A percentile compares a stretch with the other conserved stretches of the same genome.
phyloP scores from a whole-genome alignment of 495 filamentous ascomycete genomes.

The Lepidopterella palustris region DNA sequence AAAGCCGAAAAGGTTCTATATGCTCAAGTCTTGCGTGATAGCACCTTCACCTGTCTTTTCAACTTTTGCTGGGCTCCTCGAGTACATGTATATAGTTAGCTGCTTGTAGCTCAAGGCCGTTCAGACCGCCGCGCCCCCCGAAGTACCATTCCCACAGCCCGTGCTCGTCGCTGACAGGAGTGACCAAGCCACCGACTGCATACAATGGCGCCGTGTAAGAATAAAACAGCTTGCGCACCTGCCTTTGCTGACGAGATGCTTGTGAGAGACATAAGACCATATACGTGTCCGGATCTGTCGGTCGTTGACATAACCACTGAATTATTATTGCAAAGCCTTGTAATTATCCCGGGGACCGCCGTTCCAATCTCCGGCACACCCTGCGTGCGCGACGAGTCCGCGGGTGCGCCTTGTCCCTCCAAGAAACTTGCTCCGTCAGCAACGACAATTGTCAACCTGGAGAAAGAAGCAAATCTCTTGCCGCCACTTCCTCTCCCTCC shows the following conservation, averaged over 20 bases:
- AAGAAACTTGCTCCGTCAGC: slow-evolving; percentile 6
- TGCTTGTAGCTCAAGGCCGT: too few relatives aligned
- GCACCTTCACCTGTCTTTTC: too few relatives aligned
- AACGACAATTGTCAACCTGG: neutral
- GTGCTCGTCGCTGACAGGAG: slow-evolving; percentile 1
- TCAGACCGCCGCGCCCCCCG: too few relatives aligned
- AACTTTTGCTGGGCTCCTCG: too few relatives aligned
- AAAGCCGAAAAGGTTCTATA: too few relatives aligned
- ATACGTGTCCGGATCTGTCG: neutral
- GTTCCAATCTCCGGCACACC: neutral
- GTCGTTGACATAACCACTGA: neutral
- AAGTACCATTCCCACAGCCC: neutral
- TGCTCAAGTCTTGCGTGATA: too few relatives aligned
- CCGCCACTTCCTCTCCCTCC: neutral
- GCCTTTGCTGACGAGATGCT: neutral
- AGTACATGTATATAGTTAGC: too few relatives aligned
- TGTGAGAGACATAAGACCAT: neutral
- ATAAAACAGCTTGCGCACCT: neutral
- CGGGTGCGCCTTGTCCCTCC: neutral
- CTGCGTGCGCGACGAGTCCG: too few relatives aligned
- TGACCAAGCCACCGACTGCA: neutral
- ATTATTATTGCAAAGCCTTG: too few relatives aligned
- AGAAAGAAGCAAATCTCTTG: neutral
- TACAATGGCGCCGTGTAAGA: neutral
- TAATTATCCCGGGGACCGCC: too few relatives aligned